phyloP scores from a whole-genome alignment of 2,329 filamentous ascomycete genomes.

The Fusarium scirpi region DNA sequence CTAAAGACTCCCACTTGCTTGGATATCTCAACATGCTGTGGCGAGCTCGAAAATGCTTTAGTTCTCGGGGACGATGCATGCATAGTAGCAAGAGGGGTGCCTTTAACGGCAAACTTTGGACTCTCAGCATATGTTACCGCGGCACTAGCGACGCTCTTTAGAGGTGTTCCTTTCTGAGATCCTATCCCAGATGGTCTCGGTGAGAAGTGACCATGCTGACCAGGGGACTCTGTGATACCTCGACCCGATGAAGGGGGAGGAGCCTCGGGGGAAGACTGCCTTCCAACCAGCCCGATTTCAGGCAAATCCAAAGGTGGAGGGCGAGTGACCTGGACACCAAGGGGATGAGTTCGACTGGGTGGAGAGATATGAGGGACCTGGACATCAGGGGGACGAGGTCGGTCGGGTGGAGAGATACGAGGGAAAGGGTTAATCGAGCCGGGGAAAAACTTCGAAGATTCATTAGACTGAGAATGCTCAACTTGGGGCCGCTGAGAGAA shows the following conservation, averaged over 20 bases:
- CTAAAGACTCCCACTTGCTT: background rate
- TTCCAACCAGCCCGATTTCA: slow-evolving; percentile 27
- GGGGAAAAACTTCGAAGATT: background rate
- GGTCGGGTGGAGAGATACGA: background rate
- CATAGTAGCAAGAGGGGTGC: background rate
- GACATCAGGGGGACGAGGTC: background rate
- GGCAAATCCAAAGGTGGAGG: slow-evolving; percentile 30
- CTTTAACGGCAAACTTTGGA: background rate
- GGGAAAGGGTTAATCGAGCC: background rate
- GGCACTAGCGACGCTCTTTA: background rate
- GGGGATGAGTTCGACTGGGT: background rate
- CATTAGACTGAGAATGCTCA: slow-evolving; percentile 2
- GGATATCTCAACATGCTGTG: background rate
- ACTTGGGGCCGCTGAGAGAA: slow-evolving; percentile 36
- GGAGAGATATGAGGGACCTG: background rate
- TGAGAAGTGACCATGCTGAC: background rate
- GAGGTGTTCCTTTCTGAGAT: background rate
- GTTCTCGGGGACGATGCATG: background rate
- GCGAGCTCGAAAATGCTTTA: background rate
- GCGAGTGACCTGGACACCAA: background rate
- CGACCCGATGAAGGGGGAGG: background rate
- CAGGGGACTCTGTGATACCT: background rate
- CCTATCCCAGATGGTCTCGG: background rate
- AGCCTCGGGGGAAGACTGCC: background rate
- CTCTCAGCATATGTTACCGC: background rate